Conservation (phyloP, 108 stramenopile genomes). For the Cyclotella atomus region DNA sequence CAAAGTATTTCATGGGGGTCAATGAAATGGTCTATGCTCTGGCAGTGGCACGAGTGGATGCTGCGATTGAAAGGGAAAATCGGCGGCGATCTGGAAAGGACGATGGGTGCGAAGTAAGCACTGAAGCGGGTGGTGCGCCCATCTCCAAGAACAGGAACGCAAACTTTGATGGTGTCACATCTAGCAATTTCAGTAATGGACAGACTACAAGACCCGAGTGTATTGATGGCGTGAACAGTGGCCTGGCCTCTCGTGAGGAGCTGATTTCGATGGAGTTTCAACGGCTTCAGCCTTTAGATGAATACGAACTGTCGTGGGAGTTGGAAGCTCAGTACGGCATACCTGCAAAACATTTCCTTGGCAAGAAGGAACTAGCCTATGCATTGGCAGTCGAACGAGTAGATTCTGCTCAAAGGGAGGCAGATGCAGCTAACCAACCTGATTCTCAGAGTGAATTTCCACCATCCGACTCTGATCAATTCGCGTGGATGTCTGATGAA, state of each 20-base stretch:
- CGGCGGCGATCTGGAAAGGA: conserved; percentile 9
- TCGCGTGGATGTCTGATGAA: conserved; percentile 38
- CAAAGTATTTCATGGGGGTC: conserved; percentile 42
- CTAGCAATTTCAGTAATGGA: conserved; percentile 6
- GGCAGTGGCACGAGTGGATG: conserved; percentile 47
- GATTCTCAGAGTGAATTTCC: conserved; percentile 9
- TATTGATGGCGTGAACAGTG: conserved; percentile 1
- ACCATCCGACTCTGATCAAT: neutral
- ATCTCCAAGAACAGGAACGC: conserved; percentile 30
- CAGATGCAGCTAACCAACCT: conserved; percentile 9
- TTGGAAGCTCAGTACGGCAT: conserved; percentile 49
- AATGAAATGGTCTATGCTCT: conserved; percentile 54
- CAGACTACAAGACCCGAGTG: conserved; percentile 2
- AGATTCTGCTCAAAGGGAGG: conserved; percentile 24
- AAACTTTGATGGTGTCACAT: conserved; percentile 3
- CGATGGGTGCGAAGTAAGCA: conserved; percentile 29
- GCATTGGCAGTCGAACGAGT: conserved; percentile 50
- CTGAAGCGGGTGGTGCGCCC: conserved; percentile 6
- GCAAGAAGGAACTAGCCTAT: conserved; percentile 51
- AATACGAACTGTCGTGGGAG: conserved; percentile 30
- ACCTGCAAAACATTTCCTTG: conserved; percentile 48
- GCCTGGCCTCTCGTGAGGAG: conserved; percentile 27
- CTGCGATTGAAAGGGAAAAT: conserved; percentile 26
- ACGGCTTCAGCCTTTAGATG: conserved; percentile 32
- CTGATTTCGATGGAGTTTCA: conserved; percentile 47